Evolutionary conservation across 345 rosid species (phyloP).

Genomic region (Ceriops zippeliana): DNA sequence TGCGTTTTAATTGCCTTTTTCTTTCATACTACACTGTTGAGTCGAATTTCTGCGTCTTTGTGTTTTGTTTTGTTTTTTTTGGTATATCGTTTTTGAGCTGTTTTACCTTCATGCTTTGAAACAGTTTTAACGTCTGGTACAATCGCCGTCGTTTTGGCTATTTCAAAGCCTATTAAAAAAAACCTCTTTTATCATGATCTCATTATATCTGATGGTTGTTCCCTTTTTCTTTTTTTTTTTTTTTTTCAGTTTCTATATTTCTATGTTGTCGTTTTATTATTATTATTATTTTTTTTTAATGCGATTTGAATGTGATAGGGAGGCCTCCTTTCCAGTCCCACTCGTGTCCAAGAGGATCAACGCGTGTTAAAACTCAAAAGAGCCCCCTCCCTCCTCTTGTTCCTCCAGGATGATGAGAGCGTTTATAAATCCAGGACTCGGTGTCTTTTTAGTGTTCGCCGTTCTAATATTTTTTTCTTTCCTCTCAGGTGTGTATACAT

Average conservation of each 20-base stretch:
- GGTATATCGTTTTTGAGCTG: background rate
- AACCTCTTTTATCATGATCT: slow-evolving; percentile 22
- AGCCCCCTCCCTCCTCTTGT: too few species aligned
- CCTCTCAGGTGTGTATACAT: too few species aligned
- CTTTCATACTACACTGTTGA: background rate
- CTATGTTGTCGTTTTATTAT: too few species aligned
- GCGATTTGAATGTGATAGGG: slow-evolving; percentile 14
- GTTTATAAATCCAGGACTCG: slow-evolving; percentile 7
- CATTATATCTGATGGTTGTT: slow-evolving; percentile 37
- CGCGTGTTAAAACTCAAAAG: too few species aligned
- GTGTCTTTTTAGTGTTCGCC: slow-evolving; percentile 13
- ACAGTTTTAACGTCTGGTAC: slow-evolving; percentile 1
- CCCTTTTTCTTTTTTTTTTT: background rate
- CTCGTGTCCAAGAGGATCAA: slow-evolving; percentile 5
- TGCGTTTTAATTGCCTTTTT: background rate
- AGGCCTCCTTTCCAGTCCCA: slow-evolving; percentile 1
- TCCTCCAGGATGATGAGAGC: slow-evolving; percentile 22
- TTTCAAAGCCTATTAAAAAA: slow-evolving; percentile 7
- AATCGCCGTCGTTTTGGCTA: slow-evolving; percentile 37
- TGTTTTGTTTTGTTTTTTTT: background rate
- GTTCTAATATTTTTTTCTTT: too few species aligned
- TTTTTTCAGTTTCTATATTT: background rate
- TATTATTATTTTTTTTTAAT: background rate
- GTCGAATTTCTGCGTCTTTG: too few species aligned
- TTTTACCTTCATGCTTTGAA: too few species aligned